Conservation (phyloP, 140 eudicot genomes). For the Stevia rebaudiana region DNA sequence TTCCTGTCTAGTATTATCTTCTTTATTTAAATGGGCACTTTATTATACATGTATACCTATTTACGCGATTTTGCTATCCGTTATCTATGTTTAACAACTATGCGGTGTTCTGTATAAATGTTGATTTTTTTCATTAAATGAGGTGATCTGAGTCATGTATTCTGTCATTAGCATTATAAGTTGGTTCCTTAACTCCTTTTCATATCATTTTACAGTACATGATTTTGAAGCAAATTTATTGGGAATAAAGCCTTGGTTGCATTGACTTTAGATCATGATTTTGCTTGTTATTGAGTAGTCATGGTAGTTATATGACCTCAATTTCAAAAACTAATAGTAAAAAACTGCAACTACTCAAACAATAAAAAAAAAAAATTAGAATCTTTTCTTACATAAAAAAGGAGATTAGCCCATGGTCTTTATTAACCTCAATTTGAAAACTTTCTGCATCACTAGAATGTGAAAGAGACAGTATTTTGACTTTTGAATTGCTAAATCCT, state of each 20-base stretch:
- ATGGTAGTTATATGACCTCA: not conserved
- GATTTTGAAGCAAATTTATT: not conserved
- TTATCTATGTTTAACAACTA: not conserved
- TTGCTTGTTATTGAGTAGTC: not conserved
- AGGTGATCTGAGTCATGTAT: not conserved
- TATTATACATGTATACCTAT: not conserved
- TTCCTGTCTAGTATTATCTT: not conserved
- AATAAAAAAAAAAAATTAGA: not conserved
- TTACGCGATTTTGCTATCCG: not conserved
- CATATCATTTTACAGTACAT: not conserved
- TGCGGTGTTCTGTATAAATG: not conserved
- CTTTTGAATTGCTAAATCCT: not conserved
- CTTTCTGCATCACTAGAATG: not conserved
- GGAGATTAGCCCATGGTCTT: not conserved
- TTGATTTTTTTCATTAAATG: not conserved
- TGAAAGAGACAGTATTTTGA: not conserved
- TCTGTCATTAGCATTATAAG: not conserved
- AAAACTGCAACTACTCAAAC: not conserved
- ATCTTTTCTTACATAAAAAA: not conserved
- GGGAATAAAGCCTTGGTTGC: constrained; percentile 1
- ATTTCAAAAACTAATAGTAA: not conserved
- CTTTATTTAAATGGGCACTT: not conserved
- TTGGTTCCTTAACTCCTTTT: not conserved
- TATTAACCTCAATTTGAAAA: not conserved
- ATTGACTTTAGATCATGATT: not conserved